phyloP scores from a whole-genome alignment of 306 rosid species.

The Ziziphus jujuba region DNA sequence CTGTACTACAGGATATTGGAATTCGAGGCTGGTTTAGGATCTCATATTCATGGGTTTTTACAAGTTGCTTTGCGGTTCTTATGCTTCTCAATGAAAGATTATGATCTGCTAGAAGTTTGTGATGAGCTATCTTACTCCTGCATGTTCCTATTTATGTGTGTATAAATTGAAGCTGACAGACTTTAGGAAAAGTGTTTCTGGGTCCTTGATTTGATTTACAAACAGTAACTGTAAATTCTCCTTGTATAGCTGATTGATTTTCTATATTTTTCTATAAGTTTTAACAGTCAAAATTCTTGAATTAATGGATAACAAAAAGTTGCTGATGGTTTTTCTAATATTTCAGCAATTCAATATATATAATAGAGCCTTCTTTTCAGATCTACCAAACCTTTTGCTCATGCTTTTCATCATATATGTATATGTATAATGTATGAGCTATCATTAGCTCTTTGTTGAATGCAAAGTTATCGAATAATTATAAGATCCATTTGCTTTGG shows the following conservation, averaged over 20 bases:
- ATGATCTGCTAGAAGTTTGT: neutral
- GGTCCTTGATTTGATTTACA: no score
- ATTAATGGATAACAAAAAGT: constrained; percentile 12
- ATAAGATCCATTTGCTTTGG: no score
- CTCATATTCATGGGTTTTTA: constrained; percentile 46
- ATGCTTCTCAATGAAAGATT: constrained; percentile 37
- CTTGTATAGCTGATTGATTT: constrained; percentile 9
- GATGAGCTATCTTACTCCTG: neutral
- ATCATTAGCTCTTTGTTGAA: no score
- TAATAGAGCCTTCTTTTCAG: no score
- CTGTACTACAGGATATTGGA: constrained; percentile 48
- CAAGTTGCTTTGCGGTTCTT: constrained; percentile 47
- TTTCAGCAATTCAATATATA: constrained; percentile 14
- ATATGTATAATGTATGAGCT: no score
- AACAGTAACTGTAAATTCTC: constrained; percentile 10
- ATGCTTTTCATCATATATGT: no score
- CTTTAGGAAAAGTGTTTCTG: no score
- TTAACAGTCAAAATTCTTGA: neutral
- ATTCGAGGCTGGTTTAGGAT: constrained; percentile 42
- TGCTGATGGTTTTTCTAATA: constrained; percentile 8
- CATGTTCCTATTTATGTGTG: neutral
- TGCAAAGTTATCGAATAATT: no score
- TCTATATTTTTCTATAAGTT: neutral
- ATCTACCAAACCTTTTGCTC: no score
- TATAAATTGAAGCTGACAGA: no score